These are phyloP conservation scores for Rhodofomes roseus DNA, from an alignment of 1,284 basidiomycete genomes.

Conservation along the genomic window DNA sequence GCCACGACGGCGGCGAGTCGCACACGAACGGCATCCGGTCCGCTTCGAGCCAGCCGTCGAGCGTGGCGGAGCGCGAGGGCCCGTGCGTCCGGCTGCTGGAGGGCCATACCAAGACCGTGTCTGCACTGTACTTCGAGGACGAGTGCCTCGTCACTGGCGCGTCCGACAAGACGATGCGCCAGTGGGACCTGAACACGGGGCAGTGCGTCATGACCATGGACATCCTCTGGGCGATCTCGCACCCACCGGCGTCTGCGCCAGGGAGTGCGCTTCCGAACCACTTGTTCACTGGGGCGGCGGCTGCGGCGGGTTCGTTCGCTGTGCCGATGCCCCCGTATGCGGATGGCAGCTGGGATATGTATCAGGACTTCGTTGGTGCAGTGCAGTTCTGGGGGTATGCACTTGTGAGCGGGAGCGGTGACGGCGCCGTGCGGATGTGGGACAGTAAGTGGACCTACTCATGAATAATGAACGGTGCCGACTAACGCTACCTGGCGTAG, in stretches of 20 bases:
- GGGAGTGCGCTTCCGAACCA: constrained; percentile 38
- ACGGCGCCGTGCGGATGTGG: constrained; percentile 99
- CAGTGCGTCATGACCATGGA: constrained; percentile 99
- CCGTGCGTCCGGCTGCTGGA: constrained; percentile 79
- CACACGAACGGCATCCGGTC: constrained; percentile 29
- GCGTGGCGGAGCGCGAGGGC: constrained; percentile 26
- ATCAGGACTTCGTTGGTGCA: constrained; percentile 95
- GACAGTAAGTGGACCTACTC: constrained; percentile 68
- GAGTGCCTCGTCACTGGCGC: constrained; percentile 94
- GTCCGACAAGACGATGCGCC: constrained; percentile 95
- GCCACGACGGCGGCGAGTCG: constrained; percentile 30
- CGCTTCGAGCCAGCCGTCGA: constrained; percentile 20
- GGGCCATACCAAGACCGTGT: constrained; percentile 91
- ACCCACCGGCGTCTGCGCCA: constrained; percentile 61
- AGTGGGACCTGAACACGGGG: constrained; percentile 97
- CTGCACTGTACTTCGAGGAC: constrained; percentile 93
- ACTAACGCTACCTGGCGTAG: constrained; percentile 34
- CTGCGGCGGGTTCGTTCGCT: constrained; percentile 66
- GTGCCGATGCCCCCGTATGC: constrained; percentile 85
- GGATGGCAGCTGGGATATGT: constrained; percentile 93
- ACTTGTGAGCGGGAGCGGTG: constrained; percentile 93
- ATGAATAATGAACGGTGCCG: too few relatives aligned
- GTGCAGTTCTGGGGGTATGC: constrained; percentile 99
- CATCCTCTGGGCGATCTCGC: constrained; percentile 98
- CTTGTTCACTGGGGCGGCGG: constrained; percentile 51